Evolutionary conservation across 176 grass and related monocot genomes (phyloP).

Genomic region (Juncus inflexus): DNA sequence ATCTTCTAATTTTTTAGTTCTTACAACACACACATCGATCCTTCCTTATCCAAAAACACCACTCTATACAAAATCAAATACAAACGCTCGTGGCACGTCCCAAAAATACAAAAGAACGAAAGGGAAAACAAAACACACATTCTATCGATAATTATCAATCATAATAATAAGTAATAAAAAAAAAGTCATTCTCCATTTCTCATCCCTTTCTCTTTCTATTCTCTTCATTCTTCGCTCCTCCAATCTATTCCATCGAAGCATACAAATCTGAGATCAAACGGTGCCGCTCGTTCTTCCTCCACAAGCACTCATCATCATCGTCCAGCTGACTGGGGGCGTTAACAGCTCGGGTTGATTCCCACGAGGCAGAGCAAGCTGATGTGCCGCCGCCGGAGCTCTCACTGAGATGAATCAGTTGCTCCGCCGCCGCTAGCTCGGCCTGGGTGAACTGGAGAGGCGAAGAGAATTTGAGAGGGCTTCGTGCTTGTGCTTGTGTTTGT

Average conservation of each 20-base stretch:
- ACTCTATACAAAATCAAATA: neutral
- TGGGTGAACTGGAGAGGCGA: constrained; percentile 1
- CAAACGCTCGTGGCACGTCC: neutral
- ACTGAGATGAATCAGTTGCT: constrained; percentile 17
- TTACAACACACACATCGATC: neutral
- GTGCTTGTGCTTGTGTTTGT: neutral
- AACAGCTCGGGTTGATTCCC: constrained; percentile 19
- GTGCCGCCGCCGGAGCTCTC: constrained; percentile 14
- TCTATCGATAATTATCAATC: too few species aligned
- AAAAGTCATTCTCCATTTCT: neutral
- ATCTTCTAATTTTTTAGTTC: neutral
- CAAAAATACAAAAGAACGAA: neutral
- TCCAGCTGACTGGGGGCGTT: neutral
- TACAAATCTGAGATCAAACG: constrained; percentile 56
- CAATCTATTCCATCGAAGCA: constrained; percentile 20
- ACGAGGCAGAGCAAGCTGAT: constrained; percentile 6
- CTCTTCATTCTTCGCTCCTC: too few species aligned
- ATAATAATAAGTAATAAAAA: too few species aligned
- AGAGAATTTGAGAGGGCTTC: neutral
- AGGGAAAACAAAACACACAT: neutral
- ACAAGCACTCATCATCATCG: constrained; percentile 24
- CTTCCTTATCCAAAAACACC: neutral
- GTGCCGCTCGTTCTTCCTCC: constrained; percentile 38
- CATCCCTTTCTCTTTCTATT: constrained; percentile 23
- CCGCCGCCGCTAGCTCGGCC: constrained; percentile 31